Conservation (phyloP, 2,329 filamentous ascomycete species). For the Coniochaeta hoffmannii region DNA sequence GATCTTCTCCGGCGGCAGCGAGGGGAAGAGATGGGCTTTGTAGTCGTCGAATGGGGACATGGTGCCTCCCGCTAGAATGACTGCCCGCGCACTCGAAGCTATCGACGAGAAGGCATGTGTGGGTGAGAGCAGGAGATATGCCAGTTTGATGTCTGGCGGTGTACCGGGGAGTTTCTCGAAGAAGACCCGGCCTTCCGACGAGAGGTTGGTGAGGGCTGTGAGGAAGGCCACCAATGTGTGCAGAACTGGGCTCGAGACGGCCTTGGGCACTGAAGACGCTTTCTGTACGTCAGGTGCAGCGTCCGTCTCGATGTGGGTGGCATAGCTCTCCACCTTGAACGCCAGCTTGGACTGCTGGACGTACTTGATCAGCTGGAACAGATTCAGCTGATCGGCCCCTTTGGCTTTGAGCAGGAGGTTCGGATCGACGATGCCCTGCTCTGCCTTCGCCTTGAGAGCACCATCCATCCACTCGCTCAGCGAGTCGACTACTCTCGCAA, state of each 20-base stretch:
- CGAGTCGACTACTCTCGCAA: constrained; percentile 75
- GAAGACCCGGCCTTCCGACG: constrained; percentile 60
- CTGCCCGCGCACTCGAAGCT: constrained; percentile 73
- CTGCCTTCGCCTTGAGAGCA: constrained; percentile 32
- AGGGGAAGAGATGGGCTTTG: constrained; percentile 75
- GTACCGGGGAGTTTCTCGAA: constrained; percentile 39
- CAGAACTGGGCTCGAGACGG: constrained; percentile 50
- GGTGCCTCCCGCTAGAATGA: constrained; percentile 88
- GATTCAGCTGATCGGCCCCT: constrained; percentile 89
- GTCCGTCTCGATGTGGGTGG: constrained; percentile 50
- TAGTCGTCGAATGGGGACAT: constrained; percentile 98
- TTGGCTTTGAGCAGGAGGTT: constrained; percentile 72
- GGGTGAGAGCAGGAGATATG: constrained; percentile 84
- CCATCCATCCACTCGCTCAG: constrained; percentile 61
- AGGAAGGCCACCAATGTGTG: constrained; percentile 58
- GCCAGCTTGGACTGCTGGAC: constrained; percentile 88
- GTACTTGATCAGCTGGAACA: constrained; percentile 81
- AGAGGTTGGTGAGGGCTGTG: constrained; percentile 77
- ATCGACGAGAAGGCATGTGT: constrained; percentile 87
- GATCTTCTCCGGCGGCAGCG: constrained; percentile 54
- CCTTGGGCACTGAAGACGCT: constrained; percentile 27
- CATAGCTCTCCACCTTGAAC: constrained; percentile 89
- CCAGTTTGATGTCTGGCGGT: constrained; percentile 51
- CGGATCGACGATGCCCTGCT: constrained; percentile 62
- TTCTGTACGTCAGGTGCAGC: no score